A percentile compares a stretch with the other conserved stretches of the same genome.
phyloP scores from a whole-genome alignment of 768 basidiomycete species.

The Naganishia randhawae region DNA sequence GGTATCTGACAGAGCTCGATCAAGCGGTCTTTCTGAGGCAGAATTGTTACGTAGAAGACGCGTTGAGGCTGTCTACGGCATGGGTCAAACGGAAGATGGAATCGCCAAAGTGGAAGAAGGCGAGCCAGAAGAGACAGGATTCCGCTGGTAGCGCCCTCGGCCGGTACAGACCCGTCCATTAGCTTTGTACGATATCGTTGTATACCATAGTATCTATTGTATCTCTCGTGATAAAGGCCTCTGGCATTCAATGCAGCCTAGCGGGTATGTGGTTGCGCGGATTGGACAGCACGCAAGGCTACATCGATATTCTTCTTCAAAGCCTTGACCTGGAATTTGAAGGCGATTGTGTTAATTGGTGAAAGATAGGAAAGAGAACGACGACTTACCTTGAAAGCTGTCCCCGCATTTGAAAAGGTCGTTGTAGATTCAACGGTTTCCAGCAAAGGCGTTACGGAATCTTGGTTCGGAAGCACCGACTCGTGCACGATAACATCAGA shows the following conservation, averaged over 20 bases:
- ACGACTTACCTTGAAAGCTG: not conserved
- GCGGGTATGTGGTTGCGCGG: not conserved
- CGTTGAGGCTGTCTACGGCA: conserved; percentile 54
- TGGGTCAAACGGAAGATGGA: conserved; percentile 36
- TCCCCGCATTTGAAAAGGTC: conserved; percentile 11
- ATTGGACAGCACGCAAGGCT: not conserved
- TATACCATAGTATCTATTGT: conserved; percentile 9
- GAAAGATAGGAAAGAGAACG: not conserved
- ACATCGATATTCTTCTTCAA: not conserved
- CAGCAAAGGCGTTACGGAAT: not conserved
- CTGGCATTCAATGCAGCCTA: not conserved
- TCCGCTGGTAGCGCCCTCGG: conserved; percentile 2
- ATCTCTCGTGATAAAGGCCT: not conserved
- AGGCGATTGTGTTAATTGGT: too few species aligned
- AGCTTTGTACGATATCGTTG: not conserved
- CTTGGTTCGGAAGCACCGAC: not conserved
- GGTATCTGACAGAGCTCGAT: conserved; percentile 1
- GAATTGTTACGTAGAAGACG: conserved; percentile 60
- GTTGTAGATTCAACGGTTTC: conserved; percentile 7
- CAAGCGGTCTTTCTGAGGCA: conserved; percentile 65
- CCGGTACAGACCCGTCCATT: not conserved
- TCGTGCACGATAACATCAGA: not conserved
- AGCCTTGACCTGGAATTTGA: not conserved
- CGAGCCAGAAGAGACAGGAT: conserved; percentile 12
- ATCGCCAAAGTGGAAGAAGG: not conserved